phyloP scores from a whole-genome alignment of 495 filamentous ascomycete species.

The Amphirosellinia nigrospora region DNA sequence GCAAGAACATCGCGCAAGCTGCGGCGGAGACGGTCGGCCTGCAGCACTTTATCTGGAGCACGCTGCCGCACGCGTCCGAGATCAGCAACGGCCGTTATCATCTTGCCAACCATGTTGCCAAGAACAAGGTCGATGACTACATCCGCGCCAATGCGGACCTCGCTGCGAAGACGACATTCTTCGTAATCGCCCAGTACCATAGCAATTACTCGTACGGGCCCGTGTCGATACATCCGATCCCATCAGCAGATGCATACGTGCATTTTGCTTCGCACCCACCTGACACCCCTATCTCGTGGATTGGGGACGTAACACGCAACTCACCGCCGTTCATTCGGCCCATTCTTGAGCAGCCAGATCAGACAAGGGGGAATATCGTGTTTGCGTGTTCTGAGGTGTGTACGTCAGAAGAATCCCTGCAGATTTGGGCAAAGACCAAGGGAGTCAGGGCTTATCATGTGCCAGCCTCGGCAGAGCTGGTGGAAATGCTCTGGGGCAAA shows the following conservation, averaged over 20 bases:
- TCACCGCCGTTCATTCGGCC: constrained; percentile 46
- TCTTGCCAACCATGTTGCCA: constrained; percentile 43
- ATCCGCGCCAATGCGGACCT: constrained; percentile 39
- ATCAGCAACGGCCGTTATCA: constrained; percentile 33
- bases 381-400: constrained; percentile 35
- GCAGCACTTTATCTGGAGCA: constrained; percentile 56
- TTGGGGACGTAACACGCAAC: constrained; percentile 50
- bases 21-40: constrained; percentile 45
- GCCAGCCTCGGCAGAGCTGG: constrained; percentile 18
- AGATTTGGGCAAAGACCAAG: constrained; percentile 44
- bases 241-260: constrained; percentile 41
- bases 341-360: constrained; percentile 45
- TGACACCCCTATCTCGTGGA: constrained; percentile 41
- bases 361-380: constrained; percentile 43
- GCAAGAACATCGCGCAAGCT: constrained; percentile 51
- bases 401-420: constrained; percentile 44
- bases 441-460: constrained; percentile 37
- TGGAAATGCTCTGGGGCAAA: neutral
- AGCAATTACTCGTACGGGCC: constrained; percentile 20
- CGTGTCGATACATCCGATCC: constrained; percentile 22
- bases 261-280: constrained; percentile 39
- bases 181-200: constrained; percentile 39
- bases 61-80: constrained; percentile 42
- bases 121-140: constrained; percentile 44
- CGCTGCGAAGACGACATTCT: constrained; percentile 44